Base-by-base conservation (phyloP, 2,329 filamentous ascomycete genomes). In the Epichloe brachyelytri region DNA sequence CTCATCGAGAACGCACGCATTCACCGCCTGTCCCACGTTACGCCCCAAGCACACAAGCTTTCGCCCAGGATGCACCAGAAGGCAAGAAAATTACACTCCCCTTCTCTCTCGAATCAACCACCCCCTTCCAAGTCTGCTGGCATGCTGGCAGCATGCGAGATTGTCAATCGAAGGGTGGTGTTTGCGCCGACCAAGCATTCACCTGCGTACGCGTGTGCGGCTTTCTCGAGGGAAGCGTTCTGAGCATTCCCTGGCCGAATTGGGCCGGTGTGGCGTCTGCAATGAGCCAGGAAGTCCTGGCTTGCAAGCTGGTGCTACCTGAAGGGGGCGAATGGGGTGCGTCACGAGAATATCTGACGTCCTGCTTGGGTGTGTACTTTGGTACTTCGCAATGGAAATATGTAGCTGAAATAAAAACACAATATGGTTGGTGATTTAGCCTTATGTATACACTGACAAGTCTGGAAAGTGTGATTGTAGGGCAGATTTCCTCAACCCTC, bases 251-350 rank as follows among this genome's bases (percentile, higher is more conserved):
- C n/a, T 49, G 22, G 30, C 39, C 22, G 47, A 20, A 34, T 12
- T 30, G 26, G 26, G 30, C 47, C 47, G 47, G 47, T 49, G 47
- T 49, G 47, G 47, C 47, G 38, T 43, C 47, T 36, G 47, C 47
- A 43, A 36, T 34, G 47, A 36, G 47, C 47, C 12, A 41, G 30
- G 26, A 30, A 22, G 34, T 44, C 0, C 7, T 10, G 43, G 15
- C 19, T 26, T 26, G 22, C 22, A 26, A 26, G 22, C 2, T 6
- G 5, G 43, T 44, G 22, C 10, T 44, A 33, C 43, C 20, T 8
- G 41, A 43, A 1, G 3, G 17, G 17, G 20, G 26, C 12, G 20
- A 22, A 2, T 6, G 43, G 14, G n/a, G 26, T 14, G 43, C n/a
- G 43, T 44, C 14, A 33, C 43, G 26, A 43, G 10, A 33, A 22